Conservation (phyloP, 108 stramenopile genomes). For the Skeletonema marinoi region DNA sequence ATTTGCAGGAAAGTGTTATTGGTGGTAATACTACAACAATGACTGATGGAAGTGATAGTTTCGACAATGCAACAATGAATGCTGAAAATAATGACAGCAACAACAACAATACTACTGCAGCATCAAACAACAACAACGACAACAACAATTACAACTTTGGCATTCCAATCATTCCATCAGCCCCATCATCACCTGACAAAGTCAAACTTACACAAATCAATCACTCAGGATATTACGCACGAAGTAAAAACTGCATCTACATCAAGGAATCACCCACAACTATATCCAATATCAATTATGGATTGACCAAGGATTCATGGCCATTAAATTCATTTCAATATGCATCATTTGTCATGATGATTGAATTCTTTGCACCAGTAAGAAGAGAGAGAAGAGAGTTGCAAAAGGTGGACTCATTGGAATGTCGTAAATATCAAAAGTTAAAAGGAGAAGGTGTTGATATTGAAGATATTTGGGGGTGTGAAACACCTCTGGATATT, state of each 20-base stretch:
- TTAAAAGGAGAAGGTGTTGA: slow-evolving; percentile 20
- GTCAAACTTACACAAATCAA: slow-evolving; percentile 1
- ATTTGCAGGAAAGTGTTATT: background rate
- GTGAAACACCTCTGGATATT: slow-evolving; percentile 8
- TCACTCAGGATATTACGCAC: slow-evolving; percentile 29
- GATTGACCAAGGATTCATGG: slow-evolving; percentile 13
- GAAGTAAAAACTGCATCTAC: slow-evolving; percentile 24
- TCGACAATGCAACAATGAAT: background rate
- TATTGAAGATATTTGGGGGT: slow-evolving; percentile 35
- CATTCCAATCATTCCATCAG: background rate
- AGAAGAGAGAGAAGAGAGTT: background rate
- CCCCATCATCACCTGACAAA: slow-evolving; percentile 2
- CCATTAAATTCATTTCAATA: slow-evolving; percentile 32
- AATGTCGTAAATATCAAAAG: slow-evolving; percentile 33
- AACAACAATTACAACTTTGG: background rate
- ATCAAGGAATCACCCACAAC: slow-evolving; percentile 11
- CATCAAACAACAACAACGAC: background rate
- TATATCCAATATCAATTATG: slow-evolving; percentile 13
- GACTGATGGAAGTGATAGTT: background rate
- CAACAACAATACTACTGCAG: background rate
- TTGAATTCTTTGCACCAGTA: slow-evolving; percentile 16
- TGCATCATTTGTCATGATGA: slow-evolving; percentile 19
- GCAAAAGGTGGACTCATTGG: slow-evolving; percentile 1
- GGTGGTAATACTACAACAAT: background rate
- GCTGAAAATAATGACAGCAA: too few species aligned